Evolutionary conservation across 306 rosid genomes (phyloP).

Genomic region (Geum urbanum): DNA sequence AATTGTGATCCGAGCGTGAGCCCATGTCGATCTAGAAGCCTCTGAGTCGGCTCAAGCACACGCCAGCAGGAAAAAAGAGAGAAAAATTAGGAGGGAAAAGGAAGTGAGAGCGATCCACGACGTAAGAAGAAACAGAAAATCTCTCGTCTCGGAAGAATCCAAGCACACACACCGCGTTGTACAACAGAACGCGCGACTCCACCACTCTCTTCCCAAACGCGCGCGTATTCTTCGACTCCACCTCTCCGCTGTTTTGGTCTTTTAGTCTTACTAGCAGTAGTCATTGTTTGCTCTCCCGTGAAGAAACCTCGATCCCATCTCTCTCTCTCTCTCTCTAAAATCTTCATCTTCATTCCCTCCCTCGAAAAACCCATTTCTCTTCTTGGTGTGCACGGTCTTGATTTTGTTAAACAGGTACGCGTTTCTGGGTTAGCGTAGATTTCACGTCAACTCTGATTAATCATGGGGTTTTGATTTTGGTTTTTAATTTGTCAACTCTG

Average conservation of each 20-base stretch:
- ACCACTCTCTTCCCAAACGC: neutral
- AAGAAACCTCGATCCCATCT: slow-evolving; percentile 50
- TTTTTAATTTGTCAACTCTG: slow-evolving; percentile 6
- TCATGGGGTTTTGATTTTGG: slow-evolving; percentile 15
- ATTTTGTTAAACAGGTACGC: slow-evolving; percentile 19
- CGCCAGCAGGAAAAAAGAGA: too few species aligned
- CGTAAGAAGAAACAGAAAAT: slow-evolving; percentile 19
- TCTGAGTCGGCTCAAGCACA: too few species aligned
- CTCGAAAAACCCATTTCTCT: slow-evolving; percentile 10
- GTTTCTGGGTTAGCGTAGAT: slow-evolving; percentile 26
- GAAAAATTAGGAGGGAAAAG: neutral
- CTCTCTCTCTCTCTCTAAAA: slow-evolving; percentile 20
- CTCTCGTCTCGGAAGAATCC: slow-evolving; percentile 27
- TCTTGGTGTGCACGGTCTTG: slow-evolving; percentile 1
- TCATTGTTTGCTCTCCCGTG: slow-evolving; percentile 51
- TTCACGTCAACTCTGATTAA: slow-evolving; percentile 25
- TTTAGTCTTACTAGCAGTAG: neutral
- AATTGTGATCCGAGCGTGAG: too few species aligned
- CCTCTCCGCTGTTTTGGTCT: slow-evolving; percentile 22
- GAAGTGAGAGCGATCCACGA: neutral
- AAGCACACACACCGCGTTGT: slow-evolving; percentile 36
- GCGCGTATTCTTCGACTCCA: slow-evolving; percentile 25
- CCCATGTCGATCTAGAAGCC: too few species aligned
- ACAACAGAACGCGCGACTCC: slow-evolving; percentile 20
- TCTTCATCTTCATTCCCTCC: neutral